phyloP scores from a whole-genome alignment of 139 green algal genomes.

The Raphidocelis subcapitata region DNA sequence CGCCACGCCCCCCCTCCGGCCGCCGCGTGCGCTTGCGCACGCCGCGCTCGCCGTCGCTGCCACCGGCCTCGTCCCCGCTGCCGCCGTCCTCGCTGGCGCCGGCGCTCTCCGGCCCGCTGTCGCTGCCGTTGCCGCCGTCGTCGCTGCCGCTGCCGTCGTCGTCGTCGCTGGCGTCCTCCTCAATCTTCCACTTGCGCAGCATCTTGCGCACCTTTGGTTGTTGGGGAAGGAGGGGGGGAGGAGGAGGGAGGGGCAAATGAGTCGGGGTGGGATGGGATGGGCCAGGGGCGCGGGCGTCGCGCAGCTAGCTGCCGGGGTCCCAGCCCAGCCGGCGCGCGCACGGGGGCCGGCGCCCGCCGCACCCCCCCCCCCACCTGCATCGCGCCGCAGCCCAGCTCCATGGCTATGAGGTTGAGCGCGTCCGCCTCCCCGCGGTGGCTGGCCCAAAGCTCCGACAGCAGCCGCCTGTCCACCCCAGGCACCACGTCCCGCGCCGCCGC shows the following conservation, averaged over 20 bases:
- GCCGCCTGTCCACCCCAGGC: not conserved
- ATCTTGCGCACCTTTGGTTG: conserved; percentile 31
- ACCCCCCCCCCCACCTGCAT: no score
- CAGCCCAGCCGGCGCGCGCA: no score
- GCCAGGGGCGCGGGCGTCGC: no score
- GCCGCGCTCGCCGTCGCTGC: not conserved
- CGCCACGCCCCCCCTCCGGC: not conserved
- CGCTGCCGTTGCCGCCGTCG: not conserved
- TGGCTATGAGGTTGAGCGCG: conserved; percentile 19
- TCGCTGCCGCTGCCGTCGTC: conserved; percentile 9
- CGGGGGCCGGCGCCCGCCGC: no score
- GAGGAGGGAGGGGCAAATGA: no score
- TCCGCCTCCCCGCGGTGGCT: conserved; percentile 28
- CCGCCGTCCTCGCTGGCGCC: not conserved
- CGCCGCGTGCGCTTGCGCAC: not conserved
- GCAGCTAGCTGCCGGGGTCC: no score
- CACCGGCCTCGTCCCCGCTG: not conserved
- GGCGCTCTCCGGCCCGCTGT: not conserved
- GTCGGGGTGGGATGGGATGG: no score
- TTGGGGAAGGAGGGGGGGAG: no score
- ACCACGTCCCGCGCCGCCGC: no score
- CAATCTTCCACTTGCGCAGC: no score
- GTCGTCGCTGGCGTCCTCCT: conserved; percentile 8
- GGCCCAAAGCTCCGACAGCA: conserved; percentile 24
- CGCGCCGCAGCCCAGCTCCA: conserved; percentile 13